These are phyloP conservation scores for Globisporangium mamillatum DNA, from an alignment of 352 stramenopile species.

Conservation along the genomic window DNA sequence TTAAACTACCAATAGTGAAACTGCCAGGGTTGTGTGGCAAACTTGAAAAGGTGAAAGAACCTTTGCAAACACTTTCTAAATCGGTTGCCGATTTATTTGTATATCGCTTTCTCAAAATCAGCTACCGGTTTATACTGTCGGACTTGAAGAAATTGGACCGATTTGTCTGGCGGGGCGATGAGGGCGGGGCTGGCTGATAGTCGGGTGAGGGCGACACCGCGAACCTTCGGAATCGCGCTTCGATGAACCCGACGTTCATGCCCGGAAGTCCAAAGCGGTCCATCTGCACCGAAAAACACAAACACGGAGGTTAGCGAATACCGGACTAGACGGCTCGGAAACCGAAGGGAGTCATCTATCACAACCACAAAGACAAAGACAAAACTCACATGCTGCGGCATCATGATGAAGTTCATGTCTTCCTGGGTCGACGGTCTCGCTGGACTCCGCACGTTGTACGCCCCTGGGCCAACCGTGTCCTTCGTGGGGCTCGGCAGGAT, in stretches of 20 bases:
- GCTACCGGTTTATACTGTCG: too few relatives aligned
- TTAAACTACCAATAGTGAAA: too few relatives aligned
- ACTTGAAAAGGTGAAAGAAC: too few relatives aligned
- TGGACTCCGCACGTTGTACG: constrained; percentile 35
- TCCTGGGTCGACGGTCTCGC: constrained; percentile 26
- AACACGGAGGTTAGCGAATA: not conserved
- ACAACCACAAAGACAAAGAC: constrained; percentile 4
- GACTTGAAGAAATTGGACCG: not conserved
- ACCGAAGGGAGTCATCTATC: not conserved
- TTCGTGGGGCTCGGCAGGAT: constrained; percentile 55
- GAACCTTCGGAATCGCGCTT: constrained; percentile 68
- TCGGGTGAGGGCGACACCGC: constrained; percentile 27
- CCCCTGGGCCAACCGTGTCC: constrained; percentile 45
- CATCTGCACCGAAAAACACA: constrained; percentile 24
- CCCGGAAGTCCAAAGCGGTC: constrained; percentile 58
- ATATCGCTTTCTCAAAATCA: too few relatives aligned
- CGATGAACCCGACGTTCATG: constrained; percentile 47
- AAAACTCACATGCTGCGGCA: constrained; percentile 50
- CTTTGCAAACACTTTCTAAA: too few relatives aligned
- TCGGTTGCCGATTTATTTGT: too few relatives aligned
- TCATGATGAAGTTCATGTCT: constrained; percentile 71
- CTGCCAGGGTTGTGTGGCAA: too few relatives aligned
- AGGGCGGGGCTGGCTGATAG: not conserved
- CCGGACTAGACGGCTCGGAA: not conserved
- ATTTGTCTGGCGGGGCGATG: not conserved